Evolutionary conservation across 176 grass and related monocot species (phyloP).

Genomic region (Cenchrus americanus): DNA sequence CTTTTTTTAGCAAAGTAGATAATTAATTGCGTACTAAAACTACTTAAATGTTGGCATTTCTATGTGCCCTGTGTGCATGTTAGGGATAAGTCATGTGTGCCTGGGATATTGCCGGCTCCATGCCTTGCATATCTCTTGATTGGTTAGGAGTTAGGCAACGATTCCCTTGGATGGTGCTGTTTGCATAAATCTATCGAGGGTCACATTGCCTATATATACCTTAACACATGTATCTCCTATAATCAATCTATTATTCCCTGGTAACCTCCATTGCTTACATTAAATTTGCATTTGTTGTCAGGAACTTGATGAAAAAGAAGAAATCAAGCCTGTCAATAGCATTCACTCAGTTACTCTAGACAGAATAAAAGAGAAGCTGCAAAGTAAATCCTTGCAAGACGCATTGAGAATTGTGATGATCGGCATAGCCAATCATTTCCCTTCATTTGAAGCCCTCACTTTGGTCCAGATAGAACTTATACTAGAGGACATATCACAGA

Average conservation of each 20-base stretch:
- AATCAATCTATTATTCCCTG: too few species aligned
- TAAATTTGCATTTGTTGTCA: conserved; percentile 37
- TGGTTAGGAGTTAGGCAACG: too few species aligned
- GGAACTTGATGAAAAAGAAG: conserved; percentile 78
- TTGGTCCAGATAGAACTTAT: conserved; percentile 56
- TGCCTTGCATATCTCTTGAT: too few species aligned
- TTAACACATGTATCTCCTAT: too few species aligned
- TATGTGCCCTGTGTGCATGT: too few species aligned
- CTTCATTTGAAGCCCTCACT: conserved; percentile 74
- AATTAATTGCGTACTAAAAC: neutral
- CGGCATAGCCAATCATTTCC: conserved; percentile 73
- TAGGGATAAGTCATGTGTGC: too few species aligned
- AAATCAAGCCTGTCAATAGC: conserved; percentile 62
- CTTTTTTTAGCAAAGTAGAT: neutral
- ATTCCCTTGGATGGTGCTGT: too few species aligned
- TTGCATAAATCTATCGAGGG: too few species aligned
- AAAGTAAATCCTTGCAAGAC: conserved; percentile 70
- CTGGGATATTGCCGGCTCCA: too few species aligned
- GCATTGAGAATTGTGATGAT: conserved; percentile 65
- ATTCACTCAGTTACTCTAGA: conserved; percentile 69
- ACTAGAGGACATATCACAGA: conserved; percentile 73
- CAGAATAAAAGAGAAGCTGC: conserved; percentile 74
- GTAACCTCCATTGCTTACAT: conserved; percentile 21
- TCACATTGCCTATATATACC: too few species aligned
- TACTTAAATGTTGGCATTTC: neutral